These are phyloP conservation scores for Lactarius sanguifluus DNA, from an alignment of 768 basidiomycete species.

Conservation along the genomic window DNA sequence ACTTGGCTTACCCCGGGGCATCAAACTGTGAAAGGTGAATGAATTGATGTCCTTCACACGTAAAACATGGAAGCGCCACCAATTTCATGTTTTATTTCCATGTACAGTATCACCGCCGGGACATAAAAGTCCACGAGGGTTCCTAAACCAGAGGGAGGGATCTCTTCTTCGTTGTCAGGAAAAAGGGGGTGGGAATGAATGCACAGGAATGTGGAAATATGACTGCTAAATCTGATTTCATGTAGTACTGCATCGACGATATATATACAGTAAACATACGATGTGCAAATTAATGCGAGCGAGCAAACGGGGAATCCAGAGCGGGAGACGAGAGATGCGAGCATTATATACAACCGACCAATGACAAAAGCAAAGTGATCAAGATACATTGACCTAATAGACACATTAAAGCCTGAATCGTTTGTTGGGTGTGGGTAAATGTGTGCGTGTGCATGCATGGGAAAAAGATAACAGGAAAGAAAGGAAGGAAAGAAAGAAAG, in stretches of 20 bases:
- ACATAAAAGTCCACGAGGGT: background rate
- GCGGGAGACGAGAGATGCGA: background rate
- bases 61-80: slow-evolving; percentile 12
- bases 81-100: background rate
- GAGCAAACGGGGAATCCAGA: slow-evolving; percentile 8
- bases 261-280: slow-evolving; percentile 22
- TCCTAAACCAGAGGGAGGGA: background rate
- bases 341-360: slow-evolving; percentile 22
- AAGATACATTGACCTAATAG: slow-evolving; percentile 21
- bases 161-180: slow-evolving; percentile 1
- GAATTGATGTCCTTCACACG: slow-evolving; percentile 14
- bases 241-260: slow-evolving; percentile 3
- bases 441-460: background rate
- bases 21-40: background rate
- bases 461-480: background rate
- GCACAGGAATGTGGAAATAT: background rate
- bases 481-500: background rate
- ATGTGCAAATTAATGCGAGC: slow-evolving; percentile 15
- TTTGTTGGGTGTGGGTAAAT: background rate
- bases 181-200: slow-evolving; percentile 10
- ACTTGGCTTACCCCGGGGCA: slow-evolving; percentile 4
- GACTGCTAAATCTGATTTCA: slow-evolving; percentile 18
- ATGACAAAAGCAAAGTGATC: slow-evolving; percentile 7
- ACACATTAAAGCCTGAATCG: slow-evolving; percentile 6
- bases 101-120: background rate